Conservation (phyloP, 1,284 basidiomycete genomes). For the Pulchroboletus neoregius region DNA sequence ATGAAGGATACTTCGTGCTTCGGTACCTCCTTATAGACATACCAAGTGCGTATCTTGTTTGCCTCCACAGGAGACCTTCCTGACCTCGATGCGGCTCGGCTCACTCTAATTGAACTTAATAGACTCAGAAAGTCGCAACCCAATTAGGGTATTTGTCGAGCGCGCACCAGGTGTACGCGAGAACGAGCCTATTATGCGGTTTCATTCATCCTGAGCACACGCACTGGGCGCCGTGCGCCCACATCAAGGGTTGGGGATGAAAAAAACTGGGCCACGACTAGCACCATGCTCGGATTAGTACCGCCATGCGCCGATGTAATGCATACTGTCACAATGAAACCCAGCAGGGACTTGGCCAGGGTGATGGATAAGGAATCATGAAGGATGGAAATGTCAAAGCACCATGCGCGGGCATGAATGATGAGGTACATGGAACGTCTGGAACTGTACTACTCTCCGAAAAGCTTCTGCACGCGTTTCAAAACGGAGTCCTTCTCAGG, state of each 20-base stretch:
- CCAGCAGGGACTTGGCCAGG: slow-evolving; percentile 11
- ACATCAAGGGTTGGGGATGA: slow-evolving; percentile 10
- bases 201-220: slow-evolving; percentile 42
- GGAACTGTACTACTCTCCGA: slow-evolving; percentile 65
- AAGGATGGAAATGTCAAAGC: slow-evolving; percentile 10
- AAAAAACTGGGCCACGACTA: slow-evolving; percentile 8
- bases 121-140: slow-evolving; percentile 63
- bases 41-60: slow-evolving; percentile 53
- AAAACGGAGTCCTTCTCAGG: slow-evolving; percentile 96
- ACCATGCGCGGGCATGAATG: slow-evolving; percentile 5
- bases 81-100: slow-evolving; percentile 4
- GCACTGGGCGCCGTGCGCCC: slow-evolving; percentile 7
- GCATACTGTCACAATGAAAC: slow-evolving; percentile 24
- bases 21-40: slow-evolving; percentile 75
- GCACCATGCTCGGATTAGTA: slow-evolving; percentile 15
- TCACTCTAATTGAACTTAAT: slow-evolving; percentile 8
- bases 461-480: slow-evolving; percentile 95
- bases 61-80: slow-evolving; percentile 1
- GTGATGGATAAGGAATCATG: slow-evolving; percentile 7
- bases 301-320: slow-evolving; percentile 21
- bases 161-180: slow-evolving; percentile 61
- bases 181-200: slow-evolving; percentile 67
- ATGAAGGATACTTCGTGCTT: slow-evolving; percentile 72
- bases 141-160: slow-evolving; percentile 69
- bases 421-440: slow-evolving; percentile 16